Base-by-base conservation (phyloP, 805 yeast species). In the Yamadazyma ubonensis region DNA sequence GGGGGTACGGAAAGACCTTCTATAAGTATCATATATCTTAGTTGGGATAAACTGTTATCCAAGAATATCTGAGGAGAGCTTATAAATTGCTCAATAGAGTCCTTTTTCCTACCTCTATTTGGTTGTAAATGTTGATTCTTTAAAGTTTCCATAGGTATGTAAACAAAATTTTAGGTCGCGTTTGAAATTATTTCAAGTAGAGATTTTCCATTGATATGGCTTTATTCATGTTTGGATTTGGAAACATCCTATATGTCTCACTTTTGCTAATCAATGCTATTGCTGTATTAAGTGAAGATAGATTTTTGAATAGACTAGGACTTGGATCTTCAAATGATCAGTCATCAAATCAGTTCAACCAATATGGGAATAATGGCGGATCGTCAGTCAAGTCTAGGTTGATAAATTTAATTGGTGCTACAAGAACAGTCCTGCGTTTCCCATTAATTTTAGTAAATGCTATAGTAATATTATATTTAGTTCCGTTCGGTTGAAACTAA, bases 271-370 rank as follows among this genome's bases (percentile, higher is more conserved):
- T 84, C 34, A 86, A 86, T 58, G 78, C 91, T 0, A 75, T 86
- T 20, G 93, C 93, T 0, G 82, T 86, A 25, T 71, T 86, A 38
- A 83, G 84, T 56, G 95, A 86, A 52, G 93, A 86, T 53, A 66
- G 95, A 43, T 86, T 86, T 53, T 67, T 86, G 43, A 80, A 81
- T 52, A 69, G 95, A 63, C 76, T 56, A 25, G 71, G 66, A 18
- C 66, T 63, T 66, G 45, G 48, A 20, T 42, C 51, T 9, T 42
- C 42, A 45, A 49, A 48, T 56, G 35, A 33, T n/a, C 43, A 36
- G 19, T 39, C 43, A n/a, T 54, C 48, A 25, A 50, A 39, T 22
- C 58, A 50, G 33, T 56, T 49, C 33, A 52, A 55, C 61, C 47
- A 43, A 18, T 44, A 32, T 33, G 41, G 45, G 10, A 65, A 64